Conservation (phyloP, 73 alveolate species). For the Paramecium primaurelia region DNA sequence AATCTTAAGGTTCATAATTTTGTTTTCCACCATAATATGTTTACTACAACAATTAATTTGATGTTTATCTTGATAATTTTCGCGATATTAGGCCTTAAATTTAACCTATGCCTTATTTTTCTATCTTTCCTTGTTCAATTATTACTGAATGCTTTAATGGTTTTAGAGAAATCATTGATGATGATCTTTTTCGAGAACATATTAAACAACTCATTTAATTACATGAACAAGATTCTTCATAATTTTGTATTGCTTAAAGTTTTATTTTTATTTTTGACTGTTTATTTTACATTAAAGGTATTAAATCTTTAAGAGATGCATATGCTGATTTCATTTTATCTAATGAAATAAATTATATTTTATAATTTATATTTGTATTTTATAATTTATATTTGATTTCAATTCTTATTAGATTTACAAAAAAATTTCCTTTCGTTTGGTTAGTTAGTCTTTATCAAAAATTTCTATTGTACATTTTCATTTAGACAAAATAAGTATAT, state of each 20-base stretch:
- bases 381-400: neutral
- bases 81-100: neutral
- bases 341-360: neutral
- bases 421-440: neutral
- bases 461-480: neutral
- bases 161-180: constrained; percentile 3
- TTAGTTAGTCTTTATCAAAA: neutral
- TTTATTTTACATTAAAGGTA: neutral
- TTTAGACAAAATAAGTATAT: too few species aligned
- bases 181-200: constrained; percentile 2
- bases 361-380: neutral
- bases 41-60: neutral
- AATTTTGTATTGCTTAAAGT: neutral
- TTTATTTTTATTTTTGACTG: neutral
- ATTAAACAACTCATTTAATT: constrained; percentile 10
- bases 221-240: neutral
- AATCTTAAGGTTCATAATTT: neutral
- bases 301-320: neutral
- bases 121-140: neutral
- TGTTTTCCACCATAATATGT: neutral
- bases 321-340: neutral
- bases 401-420: neutral
- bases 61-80: neutral
- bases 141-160: neutral
- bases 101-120: neutral